phyloP scores from a whole-genome alignment of 2,329 filamentous ascomycete genomes.

The Penicillium sclerotigenum region DNA sequence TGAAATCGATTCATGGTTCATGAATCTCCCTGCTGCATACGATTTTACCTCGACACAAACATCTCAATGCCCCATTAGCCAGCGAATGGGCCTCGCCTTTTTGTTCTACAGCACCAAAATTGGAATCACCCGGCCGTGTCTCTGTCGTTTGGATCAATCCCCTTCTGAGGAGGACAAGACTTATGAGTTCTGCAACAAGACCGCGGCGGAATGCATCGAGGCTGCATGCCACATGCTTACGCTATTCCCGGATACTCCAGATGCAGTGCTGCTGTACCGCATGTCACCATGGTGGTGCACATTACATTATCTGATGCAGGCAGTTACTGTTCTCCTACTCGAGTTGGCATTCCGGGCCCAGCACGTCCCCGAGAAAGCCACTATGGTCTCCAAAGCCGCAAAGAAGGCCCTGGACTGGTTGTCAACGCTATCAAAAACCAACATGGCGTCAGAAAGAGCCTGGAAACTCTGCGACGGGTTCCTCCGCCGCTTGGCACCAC shows the following conservation, averaged over 20 bases:
- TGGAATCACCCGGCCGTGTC: conserved; percentile 44
- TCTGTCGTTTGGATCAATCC: conserved; percentile 40
- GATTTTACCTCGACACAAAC: conserved; percentile 41
- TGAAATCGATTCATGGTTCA: conserved; percentile 41
- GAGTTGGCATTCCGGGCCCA: conserved; percentile 43
- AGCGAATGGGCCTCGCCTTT: conserved; percentile 42
- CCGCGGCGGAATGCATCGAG: conserved; percentile 43
- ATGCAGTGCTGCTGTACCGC: conserved; percentile 36
- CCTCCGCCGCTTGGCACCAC: conserved; percentile 33
- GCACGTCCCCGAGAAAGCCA: conserved; percentile 43
- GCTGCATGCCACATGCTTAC: conserved; percentile 42
- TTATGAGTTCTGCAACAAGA: conserved; percentile 38
- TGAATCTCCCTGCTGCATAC: conserved; percentile 38
- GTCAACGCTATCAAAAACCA: conserved; percentile 30
- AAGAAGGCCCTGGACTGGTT: conserved; percentile 39
- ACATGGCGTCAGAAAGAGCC: conserved; percentile 31
- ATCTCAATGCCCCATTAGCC: conserved; percentile 33
- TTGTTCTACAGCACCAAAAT: conserved; percentile 45
- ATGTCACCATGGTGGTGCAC: conserved; percentile 46
- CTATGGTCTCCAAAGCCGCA: conserved; percentile 34
- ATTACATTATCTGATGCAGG: conserved; percentile 46
- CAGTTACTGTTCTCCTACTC: conserved; percentile 43
- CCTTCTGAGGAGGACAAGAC: conserved; percentile 32
- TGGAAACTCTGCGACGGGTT: conserved; percentile 38
- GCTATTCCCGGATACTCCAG: conserved; percentile 41